Conservation (phyloP, 2,329 filamentous ascomycete genomes). For the Colletotrichum eleusines region DNA sequence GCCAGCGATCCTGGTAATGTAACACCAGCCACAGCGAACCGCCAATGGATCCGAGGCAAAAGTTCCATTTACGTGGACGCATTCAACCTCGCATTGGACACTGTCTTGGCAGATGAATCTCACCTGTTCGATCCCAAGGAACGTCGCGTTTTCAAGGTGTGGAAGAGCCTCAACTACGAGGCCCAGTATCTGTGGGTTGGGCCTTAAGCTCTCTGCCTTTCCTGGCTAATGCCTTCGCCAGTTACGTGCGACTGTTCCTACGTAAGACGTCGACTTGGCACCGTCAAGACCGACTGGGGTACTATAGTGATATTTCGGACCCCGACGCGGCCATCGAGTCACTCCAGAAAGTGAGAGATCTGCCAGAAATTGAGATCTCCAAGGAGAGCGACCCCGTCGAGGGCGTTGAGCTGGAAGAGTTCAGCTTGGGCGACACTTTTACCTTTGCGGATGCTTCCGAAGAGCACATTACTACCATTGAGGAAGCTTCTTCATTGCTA, state of each 20-base stretch:
- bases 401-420: constrained; percentile 56
- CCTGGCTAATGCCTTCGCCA: constrained; percentile 50
- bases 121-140: constrained; percentile 90
- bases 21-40: constrained; percentile 13
- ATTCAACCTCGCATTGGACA: constrained; percentile 92
- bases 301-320: constrained; percentile 86
- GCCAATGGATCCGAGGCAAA: constrained; percentile 76
- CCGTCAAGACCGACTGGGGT: constrained; percentile 80
- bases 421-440: constrained; percentile 68
- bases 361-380: constrained; percentile 60
- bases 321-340: constrained; percentile 72
- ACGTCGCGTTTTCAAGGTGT: constrained; percentile 79
- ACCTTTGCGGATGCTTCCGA: constrained; percentile 85
- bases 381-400: constrained; percentile 44
- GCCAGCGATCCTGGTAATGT: constrained; percentile 53
- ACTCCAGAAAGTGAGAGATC: constrained; percentile 68
- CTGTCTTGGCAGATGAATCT: constrained; percentile 87
- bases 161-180: constrained; percentile 82
- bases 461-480: constrained; percentile 78
- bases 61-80: constrained; percentile 97
- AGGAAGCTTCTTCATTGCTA: constrained; percentile 85
- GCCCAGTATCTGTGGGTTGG: constrained; percentile 84
- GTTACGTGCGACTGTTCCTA: constrained; percentile 92
- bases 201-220: rapidly evolving
- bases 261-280: constrained; percentile 95